Evolutionary conservation across 352 stramenopile species (phyloP).

Genomic region (Phytophthora cryptogea): DNA sequence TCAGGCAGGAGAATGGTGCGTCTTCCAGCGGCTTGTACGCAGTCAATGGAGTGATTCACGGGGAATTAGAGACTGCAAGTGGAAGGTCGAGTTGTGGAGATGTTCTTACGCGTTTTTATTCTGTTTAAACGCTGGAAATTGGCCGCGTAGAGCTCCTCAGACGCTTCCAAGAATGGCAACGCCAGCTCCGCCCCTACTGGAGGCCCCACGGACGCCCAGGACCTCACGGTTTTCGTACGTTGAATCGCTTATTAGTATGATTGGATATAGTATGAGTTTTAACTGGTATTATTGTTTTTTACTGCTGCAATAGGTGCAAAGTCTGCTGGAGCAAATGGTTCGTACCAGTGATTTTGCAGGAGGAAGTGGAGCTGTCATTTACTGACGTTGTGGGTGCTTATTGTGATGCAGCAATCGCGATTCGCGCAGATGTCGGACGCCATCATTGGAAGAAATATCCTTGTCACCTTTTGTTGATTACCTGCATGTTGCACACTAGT

Average conservation of each 20-base stretch:
- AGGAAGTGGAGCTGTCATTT: conserved; percentile 1
- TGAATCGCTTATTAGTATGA: conserved; percentile 1
- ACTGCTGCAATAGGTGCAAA: conserved; percentile 51
- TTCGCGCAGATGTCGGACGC: conserved; percentile 90
- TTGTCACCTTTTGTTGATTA: conserved; percentile 31
- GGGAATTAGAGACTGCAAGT: not conserved
- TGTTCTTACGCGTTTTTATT: conserved; percentile 6
- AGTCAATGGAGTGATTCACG: not conserved
- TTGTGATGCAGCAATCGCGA: conserved; percentile 74
- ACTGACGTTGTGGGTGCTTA: not conserved
- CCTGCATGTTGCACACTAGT: conserved; percentile 3
- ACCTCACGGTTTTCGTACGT: conserved; percentile 74
- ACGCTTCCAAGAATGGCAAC: conserved; percentile 46
- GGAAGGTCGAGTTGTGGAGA: not conserved
- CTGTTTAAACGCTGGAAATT: not conserved
- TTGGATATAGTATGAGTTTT: conserved; percentile 2
- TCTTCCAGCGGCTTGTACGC: not conserved
- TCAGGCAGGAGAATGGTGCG: conserved; percentile 28
- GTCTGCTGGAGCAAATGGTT: conserved; percentile 78
- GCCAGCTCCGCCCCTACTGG: conserved; percentile 19
- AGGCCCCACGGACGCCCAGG: conserved; percentile 51
- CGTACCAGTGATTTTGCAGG: not conserved
- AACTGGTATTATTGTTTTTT: not conserved
- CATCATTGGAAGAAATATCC: conserved; percentile 89
- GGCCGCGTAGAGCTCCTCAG: conserved; percentile 35